phyloP scores from a whole-genome alignment of 805 yeast genomes.

The Candida sithepensis region DNA sequence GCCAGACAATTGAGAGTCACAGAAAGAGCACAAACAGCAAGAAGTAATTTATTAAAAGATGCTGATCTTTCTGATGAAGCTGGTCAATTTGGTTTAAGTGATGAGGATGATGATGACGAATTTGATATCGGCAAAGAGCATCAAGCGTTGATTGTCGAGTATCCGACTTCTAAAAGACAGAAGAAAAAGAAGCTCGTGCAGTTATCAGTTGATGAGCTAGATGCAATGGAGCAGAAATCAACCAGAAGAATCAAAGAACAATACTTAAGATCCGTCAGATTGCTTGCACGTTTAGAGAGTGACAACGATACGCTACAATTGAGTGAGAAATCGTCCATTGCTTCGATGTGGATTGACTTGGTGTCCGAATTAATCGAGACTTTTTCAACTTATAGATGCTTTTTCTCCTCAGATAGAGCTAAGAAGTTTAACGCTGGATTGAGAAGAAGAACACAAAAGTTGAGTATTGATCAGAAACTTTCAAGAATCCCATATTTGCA shows the following conservation, averaged over 20 bases:
- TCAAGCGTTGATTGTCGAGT: conserved; percentile 31
- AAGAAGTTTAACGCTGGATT: conserved; percentile 67
- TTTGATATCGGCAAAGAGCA: conserved; percentile 19
- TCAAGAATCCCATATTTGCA: conserved; percentile 64
- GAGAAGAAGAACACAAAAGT: conserved; percentile 55
- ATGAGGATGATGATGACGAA: conserved; percentile 17
- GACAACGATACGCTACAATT: conserved; percentile 22
- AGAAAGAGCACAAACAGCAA: conserved; percentile 26
- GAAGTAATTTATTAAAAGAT: conserved; percentile 23
- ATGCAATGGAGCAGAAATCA: conserved; percentile 29
- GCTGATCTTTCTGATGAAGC: conserved; percentile 10
- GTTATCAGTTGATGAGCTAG: conserved; percentile 25
- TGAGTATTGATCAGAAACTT: conserved; percentile 70
- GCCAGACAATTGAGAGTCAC: conserved; percentile 41
- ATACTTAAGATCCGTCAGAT: conserved; percentile 45
- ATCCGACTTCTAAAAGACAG: conserved; percentile 23
- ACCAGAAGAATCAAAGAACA: conserved; percentile 40
- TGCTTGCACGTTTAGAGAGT: conserved; percentile 43
- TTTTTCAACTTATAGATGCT: conserved; percentile 71
- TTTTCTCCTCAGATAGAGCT: conserved; percentile 74
- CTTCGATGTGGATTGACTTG: conserved; percentile 72
- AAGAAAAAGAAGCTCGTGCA: conserved; percentile 19
- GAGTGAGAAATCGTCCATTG: conserved; percentile 54
- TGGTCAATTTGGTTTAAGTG: conserved; percentile 16
- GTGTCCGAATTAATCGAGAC: conserved; percentile 82